Percentiles rank a stretch among this genome's conserved stretches.
These are phyloP conservation scores for Trametes polyzona DNA, from an alignment of 1,284 basidiomycete species.

Conservation along the genomic window DNA sequence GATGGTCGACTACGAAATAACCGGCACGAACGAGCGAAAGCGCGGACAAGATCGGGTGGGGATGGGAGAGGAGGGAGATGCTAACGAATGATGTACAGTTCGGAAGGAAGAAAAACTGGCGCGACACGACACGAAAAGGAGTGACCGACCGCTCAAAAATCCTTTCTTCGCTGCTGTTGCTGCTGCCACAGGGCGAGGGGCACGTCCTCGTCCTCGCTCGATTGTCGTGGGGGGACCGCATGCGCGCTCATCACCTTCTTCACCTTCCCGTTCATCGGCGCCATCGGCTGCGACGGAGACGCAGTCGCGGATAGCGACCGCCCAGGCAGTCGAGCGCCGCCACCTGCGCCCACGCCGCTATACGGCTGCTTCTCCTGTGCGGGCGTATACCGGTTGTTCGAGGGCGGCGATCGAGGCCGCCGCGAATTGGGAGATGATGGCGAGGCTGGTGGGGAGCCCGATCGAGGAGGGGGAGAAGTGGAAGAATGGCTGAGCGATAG, in stretches of 20 bases:
- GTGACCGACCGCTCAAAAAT: constrained; percentile 11
- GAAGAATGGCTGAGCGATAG: constrained; percentile 28
- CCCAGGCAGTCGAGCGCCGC: constrained; percentile 42
- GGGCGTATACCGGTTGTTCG: constrained; percentile 43
- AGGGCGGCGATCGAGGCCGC: constrained; percentile 44
- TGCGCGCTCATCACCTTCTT: constrained; percentile 71
- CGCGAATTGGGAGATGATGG: constrained; percentile 26
- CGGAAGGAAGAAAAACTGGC: background rate
- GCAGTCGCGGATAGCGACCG: constrained; percentile 73
- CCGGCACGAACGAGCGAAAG: background rate
- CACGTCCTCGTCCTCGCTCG: constrained; percentile 72
- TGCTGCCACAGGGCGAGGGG: constrained; percentile 80
- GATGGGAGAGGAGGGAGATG: background rate
- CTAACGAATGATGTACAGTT: background rate
- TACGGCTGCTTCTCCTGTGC: constrained; percentile 35
- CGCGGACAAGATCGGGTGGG: too few relatives aligned
- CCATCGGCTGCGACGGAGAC: constrained; percentile 43
- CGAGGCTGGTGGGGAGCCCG: constrained; percentile 32
- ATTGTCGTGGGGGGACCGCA: constrained; percentile 49
- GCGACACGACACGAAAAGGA: background rate
- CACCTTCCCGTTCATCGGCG: constrained; percentile 54
- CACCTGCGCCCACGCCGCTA: constrained; percentile 31
- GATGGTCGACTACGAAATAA: background rate
- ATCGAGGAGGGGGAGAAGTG: constrained; percentile 43
- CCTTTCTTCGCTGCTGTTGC: constrained; percentile 62